Conservation (phyloP, 352 stramenopile genomes). For the Bremia lactucae region DNA sequence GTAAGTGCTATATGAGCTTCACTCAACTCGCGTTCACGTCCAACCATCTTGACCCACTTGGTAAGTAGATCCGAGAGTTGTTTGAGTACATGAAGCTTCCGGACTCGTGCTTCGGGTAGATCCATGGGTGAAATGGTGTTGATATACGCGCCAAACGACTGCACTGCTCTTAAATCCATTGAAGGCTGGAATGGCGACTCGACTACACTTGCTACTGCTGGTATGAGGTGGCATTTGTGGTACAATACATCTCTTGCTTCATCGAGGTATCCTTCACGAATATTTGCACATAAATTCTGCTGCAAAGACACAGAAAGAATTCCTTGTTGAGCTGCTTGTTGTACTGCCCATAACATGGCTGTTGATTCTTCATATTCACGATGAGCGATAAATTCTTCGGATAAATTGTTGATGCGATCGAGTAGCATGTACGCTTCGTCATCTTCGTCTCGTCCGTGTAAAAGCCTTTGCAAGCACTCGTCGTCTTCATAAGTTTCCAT, state of each 20-base stretch:
- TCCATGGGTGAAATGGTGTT: conserved; percentile 49
- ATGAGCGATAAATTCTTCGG: conserved; percentile 53
- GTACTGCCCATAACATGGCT: conserved; percentile 54
- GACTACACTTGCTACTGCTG: conserved; percentile 54
- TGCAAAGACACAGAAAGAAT: conserved; percentile 54
- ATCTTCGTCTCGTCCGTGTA: conserved; percentile 45
- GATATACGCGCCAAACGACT: conserved; percentile 45
- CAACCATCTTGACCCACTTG: conserved; percentile 70
- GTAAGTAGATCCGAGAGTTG: conserved; percentile 58
- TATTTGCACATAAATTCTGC: conserved; percentile 52
- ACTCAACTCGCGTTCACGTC: conserved; percentile 44
- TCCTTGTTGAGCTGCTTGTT: conserved; percentile 53
- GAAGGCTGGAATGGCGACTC: conserved; percentile 28
- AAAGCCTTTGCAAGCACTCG: conserved; percentile 46
- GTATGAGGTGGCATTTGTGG: conserved; percentile 66
- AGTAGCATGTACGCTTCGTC: conserved; percentile 52
- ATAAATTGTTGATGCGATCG: conserved; percentile 54
- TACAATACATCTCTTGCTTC: conserved; percentile 75
- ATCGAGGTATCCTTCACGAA: conserved; percentile 45
- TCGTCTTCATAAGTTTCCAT: conserved; percentile 28
- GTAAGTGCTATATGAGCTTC: conserved; percentile 69
- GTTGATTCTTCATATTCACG: conserved; percentile 65
- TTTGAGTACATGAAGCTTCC: conserved; percentile 67
- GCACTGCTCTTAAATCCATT: conserved; percentile 22
- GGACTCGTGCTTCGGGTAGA: conserved; percentile 26